Conservation (phyloP, 2,329 filamentous ascomycete species). For the Colletotrichum costaricense region DNA sequence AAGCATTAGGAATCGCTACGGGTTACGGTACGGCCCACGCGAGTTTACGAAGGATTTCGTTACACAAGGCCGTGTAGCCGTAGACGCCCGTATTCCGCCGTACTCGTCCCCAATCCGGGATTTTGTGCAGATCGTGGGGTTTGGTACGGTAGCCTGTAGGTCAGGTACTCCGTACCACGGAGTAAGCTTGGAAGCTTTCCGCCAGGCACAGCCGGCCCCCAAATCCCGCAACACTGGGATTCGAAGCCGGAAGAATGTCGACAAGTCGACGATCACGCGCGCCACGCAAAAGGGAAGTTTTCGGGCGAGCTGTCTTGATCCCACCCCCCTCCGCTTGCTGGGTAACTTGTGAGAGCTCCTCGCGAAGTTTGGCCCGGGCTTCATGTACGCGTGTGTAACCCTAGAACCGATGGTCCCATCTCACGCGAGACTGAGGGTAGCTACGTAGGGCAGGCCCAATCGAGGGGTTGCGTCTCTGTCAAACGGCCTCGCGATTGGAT, state of each 20-base stretch:
- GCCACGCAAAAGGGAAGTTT: background rate
- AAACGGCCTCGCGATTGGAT: background rate
- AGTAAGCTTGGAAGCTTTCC: background rate
- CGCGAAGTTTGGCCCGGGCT: background rate
- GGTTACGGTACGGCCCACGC: background rate
- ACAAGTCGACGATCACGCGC: slow-evolving; percentile 15
- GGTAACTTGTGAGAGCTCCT: background rate
- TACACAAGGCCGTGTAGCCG: background rate
- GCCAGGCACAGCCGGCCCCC: slow-evolving; percentile 21
- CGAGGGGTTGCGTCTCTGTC: background rate
- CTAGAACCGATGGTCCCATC: slow-evolving; percentile 12
- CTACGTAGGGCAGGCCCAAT: background rate
- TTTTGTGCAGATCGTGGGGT: slow-evolving; percentile 11
- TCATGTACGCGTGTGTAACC: background rate
- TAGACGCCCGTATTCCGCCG: background rate
- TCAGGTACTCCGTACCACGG: no score
- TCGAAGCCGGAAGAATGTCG: background rate
- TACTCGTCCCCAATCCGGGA: background rate
- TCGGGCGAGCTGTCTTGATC: slow-evolving; percentile 16
- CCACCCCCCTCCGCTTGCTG: slow-evolving; percentile 3
- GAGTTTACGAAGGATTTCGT: slow-evolving; percentile 11
- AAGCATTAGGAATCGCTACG: background rate
- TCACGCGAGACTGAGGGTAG: slow-evolving; percentile 19
- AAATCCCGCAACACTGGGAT: slow-evolving; percentile 19
- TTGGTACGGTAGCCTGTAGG: background rate